phyloP scores from a whole-genome alignment of 805 yeast species.

The Yarrowia sp. region DNA sequence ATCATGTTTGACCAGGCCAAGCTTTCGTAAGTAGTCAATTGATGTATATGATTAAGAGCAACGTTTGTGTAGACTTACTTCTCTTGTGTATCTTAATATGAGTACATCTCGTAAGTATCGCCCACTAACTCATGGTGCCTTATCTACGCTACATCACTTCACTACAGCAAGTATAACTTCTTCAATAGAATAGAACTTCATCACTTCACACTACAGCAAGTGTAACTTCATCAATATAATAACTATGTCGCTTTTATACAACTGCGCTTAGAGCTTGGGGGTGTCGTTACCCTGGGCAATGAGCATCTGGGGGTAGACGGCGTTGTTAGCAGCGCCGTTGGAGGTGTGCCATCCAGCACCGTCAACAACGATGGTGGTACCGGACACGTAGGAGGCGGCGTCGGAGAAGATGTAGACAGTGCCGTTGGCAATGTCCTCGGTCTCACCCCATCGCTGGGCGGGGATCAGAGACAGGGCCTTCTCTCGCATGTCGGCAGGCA shows the following conservation, averaged over 20 bases:
- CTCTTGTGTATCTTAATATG: no score
- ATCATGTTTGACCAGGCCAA: constrained; percentile 39
- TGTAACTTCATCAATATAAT: constrained; percentile 6
- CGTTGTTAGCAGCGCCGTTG: constrained; percentile 5
- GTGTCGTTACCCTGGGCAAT: constrained; percentile 27
- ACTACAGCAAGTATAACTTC: no score
- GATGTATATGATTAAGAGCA: background rate
- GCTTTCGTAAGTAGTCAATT: background rate
- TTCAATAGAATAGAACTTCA: no score
- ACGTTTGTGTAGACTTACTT: background rate
- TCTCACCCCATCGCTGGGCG: constrained; percentile 51
- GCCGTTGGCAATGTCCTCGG: constrained; percentile 80
- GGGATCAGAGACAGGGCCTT: constrained; percentile 54
- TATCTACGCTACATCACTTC: no score
- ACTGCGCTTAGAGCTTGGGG: constrained; percentile 24
- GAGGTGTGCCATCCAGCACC: constrained; percentile 81
- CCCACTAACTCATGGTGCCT: no score
- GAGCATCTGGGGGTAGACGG: constrained; percentile 26
- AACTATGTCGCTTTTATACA: background rate
- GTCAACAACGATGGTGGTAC: constrained; percentile 78
- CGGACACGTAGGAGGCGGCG: constrained; percentile 75
- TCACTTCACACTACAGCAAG: no score
- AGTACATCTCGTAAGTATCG: no score
- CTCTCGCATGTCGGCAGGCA: constrained; percentile 44
- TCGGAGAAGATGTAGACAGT: constrained; percentile 81